phyloP scores from a whole-genome alignment of 2,329 filamentous ascomycete species.

The Cytospora paraplurivora region DNA sequence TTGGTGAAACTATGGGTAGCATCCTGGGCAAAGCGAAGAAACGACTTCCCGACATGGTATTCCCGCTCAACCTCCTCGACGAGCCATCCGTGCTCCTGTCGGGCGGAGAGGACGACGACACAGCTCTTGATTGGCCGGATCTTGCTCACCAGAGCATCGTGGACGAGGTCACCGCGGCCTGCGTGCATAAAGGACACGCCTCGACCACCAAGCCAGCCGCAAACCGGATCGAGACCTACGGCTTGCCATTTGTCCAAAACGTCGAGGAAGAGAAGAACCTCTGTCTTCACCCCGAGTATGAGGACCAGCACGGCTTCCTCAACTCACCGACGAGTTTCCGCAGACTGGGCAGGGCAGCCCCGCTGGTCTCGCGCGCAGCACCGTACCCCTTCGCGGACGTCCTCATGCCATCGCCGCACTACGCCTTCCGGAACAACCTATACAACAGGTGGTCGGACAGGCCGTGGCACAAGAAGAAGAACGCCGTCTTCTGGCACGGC shows the following conservation, averaged over 20 bases:
- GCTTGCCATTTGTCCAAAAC: constrained; percentile 43
- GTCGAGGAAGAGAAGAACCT: constrained; percentile 39
- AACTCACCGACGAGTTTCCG: constrained; percentile 46
- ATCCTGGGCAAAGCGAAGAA: constrained; percentile 34
- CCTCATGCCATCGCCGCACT: constrained; percentile 24
- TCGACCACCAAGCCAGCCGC: neutral
- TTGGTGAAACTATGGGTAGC: constrained; percentile 39
- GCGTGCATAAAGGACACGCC: constrained; percentile 11
- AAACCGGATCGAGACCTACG: constrained; percentile 31
- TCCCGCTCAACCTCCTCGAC: constrained; percentile 52
- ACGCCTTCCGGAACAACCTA: constrained; percentile 20
- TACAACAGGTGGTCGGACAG: constrained; percentile 19
- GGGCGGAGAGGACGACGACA: constrained; percentile 28
- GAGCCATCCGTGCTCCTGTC: constrained; percentile 48
- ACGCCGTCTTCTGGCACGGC: constrained; percentile 26
- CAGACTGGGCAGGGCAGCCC: constrained; percentile 4
- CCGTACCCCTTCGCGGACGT: constrained; percentile 25
- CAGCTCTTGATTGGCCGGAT: constrained; percentile 8
- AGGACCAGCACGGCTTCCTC: constrained; percentile 47
- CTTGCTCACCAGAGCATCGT: constrained; percentile 34
- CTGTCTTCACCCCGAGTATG: constrained; percentile 49
- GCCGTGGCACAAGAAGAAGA: constrained; percentile 24
- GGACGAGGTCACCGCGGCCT: constrained; percentile 25
- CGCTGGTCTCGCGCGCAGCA: constrained; percentile 15
- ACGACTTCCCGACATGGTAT: constrained; percentile 41